Evolutionary conservation across 2,329 filamentous ascomycete genomes (phyloP).

Genomic region (Harringtonia lauricola): DNA sequence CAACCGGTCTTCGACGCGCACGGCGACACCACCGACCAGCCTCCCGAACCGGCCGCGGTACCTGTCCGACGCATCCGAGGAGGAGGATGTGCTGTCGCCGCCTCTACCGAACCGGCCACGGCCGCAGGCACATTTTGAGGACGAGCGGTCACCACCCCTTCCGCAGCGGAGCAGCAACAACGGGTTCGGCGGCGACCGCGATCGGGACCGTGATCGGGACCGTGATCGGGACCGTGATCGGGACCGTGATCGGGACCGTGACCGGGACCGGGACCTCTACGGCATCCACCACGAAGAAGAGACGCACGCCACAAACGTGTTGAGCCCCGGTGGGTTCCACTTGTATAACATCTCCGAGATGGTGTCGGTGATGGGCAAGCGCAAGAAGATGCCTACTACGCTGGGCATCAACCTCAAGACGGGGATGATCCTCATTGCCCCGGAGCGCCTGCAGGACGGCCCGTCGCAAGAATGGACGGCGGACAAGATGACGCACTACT

Average conservation of each 20-base stretch:
- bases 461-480: conserved; percentile 87
- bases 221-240: too few species aligned
- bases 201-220: too few species aligned
- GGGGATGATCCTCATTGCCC: conserved; percentile 81
- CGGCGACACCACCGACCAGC: conserved; percentile 33
- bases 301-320: conserved; percentile 13
- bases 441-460: conserved; percentile 73
- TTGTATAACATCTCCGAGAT: conserved; percentile 97
- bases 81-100: conserved; percentile 46
- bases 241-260: too few species aligned
- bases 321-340: conserved; percentile 72
- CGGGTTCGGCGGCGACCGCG: conserved; percentile 1
- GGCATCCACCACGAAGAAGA: conserved; percentile 22
- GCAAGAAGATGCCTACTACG: conserved; percentile 97
- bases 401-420: conserved; percentile 86
- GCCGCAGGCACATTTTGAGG: conserved; percentile 35
- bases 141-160: conserved; percentile 13
- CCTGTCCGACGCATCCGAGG: conserved; percentile 58
- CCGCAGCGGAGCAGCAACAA: conserved; percentile 14
- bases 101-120: conserved; percentile 51
- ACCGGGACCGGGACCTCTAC: conserved; percentile 5
- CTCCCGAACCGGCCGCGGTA: conserved; percentile 41
- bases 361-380: conserved; percentile 92
- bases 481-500: conserved; percentile 94
- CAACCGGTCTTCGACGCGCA: conserved; percentile 31